Evolutionary conservation across 2,329 filamentous ascomycete genomes (phyloP).

Genomic region (Seiridium cupressi): DNA sequence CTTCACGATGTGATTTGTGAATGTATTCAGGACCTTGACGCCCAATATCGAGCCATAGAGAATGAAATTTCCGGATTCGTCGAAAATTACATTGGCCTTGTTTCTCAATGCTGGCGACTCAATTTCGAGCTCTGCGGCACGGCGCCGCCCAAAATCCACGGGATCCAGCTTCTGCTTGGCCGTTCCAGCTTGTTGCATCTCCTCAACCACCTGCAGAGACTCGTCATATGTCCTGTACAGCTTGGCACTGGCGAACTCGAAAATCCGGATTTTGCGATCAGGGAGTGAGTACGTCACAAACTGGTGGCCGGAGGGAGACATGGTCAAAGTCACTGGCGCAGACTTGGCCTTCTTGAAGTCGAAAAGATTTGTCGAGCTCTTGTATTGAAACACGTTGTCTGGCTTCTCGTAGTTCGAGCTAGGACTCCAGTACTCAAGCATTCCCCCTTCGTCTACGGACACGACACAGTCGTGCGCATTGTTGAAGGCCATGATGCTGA

Average conservation of each 20-base stretch:
- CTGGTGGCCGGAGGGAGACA: constrained; percentile 82
- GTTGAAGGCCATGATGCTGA: constrained; percentile 88
- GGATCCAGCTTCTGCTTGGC: constrained; percentile 78
- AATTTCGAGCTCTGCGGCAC: constrained; percentile 84
- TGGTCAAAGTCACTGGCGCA: constrained; percentile 73
- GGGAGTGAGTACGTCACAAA: constrained; percentile 91
- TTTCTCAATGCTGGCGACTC: constrained; percentile 66
- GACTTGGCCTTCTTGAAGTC: constrained; percentile 97
- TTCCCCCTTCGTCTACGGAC: constrained; percentile 84
- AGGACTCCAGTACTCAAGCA: constrained; percentile 96
- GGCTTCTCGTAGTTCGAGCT: constrained; percentile 83
- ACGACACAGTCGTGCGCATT: constrained; percentile 85
- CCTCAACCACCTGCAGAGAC: constrained; percentile 81
- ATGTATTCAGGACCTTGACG: constrained; percentile 92
- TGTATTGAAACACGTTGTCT: constrained; percentile 85
- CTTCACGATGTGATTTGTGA: constrained; percentile 89
- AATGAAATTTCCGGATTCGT: constrained; percentile 94
- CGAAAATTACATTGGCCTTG: constrained; percentile 86
- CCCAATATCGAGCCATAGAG: constrained; percentile 91
- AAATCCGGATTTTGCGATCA: constrained; percentile 88
- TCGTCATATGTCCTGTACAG: constrained; percentile 93
- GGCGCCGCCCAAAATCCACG: constrained; percentile 84
- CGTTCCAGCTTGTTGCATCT: constrained; percentile 95
- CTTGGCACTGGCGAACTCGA: constrained; percentile 88
- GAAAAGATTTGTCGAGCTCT: constrained; percentile 91